These are phyloP conservation scores for Wickerhamomyces chambardii DNA, from an alignment of 805 yeast genomes.

Conservation along the genomic window DNA sequence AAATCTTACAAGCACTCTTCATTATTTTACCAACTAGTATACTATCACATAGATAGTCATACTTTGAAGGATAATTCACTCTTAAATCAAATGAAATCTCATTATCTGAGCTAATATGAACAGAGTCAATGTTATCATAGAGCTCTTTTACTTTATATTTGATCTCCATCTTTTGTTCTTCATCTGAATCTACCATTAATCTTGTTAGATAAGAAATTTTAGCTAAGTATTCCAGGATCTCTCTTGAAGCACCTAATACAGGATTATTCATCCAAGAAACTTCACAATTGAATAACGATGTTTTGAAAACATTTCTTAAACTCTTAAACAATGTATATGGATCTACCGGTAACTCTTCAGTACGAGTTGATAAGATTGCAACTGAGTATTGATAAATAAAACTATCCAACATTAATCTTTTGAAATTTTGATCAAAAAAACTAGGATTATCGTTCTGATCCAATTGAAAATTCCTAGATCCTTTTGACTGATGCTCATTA, in stretches of 20 bases:
- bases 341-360: slow-evolving; percentile 26
- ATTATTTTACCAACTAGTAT: slow-evolving; percentile 12
- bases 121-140: background rate
- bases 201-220: slow-evolving; percentile 24
- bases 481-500: too few species aligned
- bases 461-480: background rate
- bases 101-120: background rate
- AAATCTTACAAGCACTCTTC: slow-evolving; percentile 8
- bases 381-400: slow-evolving; percentile 33
- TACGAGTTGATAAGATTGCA: slow-evolving; percentile 26
- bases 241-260: slow-evolving; percentile 27
- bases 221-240: slow-evolving; percentile 24
- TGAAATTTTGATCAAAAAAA: slow-evolving; percentile 9
- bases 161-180: background rate
- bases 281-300: slow-evolving; percentile 26
- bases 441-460: background rate
- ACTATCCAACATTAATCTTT: slow-evolving; percentile 32
- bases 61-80: slow-evolving; percentile 3
- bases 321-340: slow-evolving; percentile 31
- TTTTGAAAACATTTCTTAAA: slow-evolving; percentile 20
- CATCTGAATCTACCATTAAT: background rate
- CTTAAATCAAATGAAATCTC: slow-evolving; percentile 8
- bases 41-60: slow-evolving; percentile 8
- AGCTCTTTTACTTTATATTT: background rate
- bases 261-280: slow-evolving; percentile 34